phyloP scores from a whole-genome alignment of 2,329 filamentous ascomycete genomes.

The Diaporthe destruens region DNA sequence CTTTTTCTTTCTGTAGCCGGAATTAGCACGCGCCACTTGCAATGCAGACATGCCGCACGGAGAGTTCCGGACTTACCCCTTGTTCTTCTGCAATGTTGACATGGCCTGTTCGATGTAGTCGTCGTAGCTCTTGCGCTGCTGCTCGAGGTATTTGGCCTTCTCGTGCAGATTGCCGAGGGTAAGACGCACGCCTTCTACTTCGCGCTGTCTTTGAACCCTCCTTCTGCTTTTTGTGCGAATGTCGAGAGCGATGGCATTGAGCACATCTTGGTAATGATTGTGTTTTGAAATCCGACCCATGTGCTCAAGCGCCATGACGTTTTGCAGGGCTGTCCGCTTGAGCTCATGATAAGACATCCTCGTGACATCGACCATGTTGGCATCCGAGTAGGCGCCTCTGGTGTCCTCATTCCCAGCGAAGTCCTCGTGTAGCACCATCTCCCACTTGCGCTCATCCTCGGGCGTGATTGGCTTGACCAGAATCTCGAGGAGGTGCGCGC shows the following conservation, averaged over 20 bases:
- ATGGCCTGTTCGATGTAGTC: constrained; percentile 99
- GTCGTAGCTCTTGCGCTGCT: constrained; percentile 97
- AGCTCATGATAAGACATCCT: constrained; percentile 91
- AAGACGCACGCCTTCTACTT: constrained; percentile 85
- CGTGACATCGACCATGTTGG: constrained; percentile 89
- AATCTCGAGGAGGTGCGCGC: constrained; percentile 92
- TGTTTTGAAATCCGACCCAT: constrained; percentile 88
- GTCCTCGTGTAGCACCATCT: constrained; percentile 83
- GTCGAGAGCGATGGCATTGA: constrained; percentile 96
- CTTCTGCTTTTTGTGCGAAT: constrained; percentile 97
- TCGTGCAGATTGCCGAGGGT: constrained; percentile 82
- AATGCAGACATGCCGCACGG: not conserved
- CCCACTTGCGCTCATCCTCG: constrained; percentile 93
- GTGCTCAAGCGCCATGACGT: constrained; percentile 89
- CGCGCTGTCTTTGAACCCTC: constrained; percentile 89
- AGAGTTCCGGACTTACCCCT: constrained; percentile 70
- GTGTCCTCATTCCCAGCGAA: constrained; percentile 76
- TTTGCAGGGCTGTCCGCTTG: constrained; percentile 93
- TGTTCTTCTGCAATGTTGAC: constrained; percentile 96
- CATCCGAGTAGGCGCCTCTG: constrained; percentile 89
- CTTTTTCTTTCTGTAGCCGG: constrained; percentile 77
- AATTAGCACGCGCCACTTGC: constrained; percentile 44
- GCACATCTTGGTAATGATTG: constrained; percentile 97
- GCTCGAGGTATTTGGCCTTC: constrained; percentile 92
- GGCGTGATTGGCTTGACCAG: constrained; percentile 87